These are phyloP conservation scores for Naganishia sp. DNA, from an alignment of 1,284 basidiomycete species.

Conservation along the genomic window DNA sequence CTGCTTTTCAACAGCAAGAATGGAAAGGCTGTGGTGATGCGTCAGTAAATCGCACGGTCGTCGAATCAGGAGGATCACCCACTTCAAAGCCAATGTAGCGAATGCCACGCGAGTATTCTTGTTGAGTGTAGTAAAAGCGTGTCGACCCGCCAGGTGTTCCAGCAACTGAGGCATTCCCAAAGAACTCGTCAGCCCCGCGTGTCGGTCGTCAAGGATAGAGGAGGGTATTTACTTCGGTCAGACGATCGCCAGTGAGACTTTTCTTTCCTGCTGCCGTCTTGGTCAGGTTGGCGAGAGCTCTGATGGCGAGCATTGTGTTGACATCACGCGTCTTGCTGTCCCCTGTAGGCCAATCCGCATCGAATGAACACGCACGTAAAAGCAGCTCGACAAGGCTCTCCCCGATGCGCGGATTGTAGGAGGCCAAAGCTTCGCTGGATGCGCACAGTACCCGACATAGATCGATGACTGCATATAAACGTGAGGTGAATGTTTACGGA, in stretches of 20 bases:
- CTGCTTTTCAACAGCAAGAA: conserved; percentile 49
- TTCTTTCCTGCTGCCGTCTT: conserved; percentile 55
- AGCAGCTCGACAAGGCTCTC: conserved; percentile 64
- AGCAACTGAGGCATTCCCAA: conserved; percentile 29
- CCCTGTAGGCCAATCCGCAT: conserved; percentile 55
- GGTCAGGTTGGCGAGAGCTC: conserved; percentile 79
- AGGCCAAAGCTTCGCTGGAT: conserved; percentile 59
- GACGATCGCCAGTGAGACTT: conserved; percentile 59
- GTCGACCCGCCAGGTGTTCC: conserved; percentile 29
- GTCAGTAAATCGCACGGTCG: not conserved
- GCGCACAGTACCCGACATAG: conserved; percentile 76
- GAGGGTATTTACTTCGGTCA: conserved; percentile 60
- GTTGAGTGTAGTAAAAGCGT: conserved; percentile 33
- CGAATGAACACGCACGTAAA: conserved; percentile 71
- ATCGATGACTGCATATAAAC: conserved; percentile 71
- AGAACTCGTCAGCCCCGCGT: conserved; percentile 21
- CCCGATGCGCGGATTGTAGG: conserved; percentile 58
- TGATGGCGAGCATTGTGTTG: conserved; percentile 79
- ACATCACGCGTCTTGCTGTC: conserved; percentile 72
- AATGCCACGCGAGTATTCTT: conserved; percentile 41
- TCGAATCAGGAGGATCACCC: conserved; percentile 29
- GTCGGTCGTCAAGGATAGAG: conserved; percentile 33
- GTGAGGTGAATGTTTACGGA: conserved; percentile 9
- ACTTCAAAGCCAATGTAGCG: conserved; percentile 53
- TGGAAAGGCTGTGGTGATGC: conserved; percentile 51